Evolutionary conservation across 768 basidiomycete genomes (phyloP).

Genomic region (Saitozyma podzolica): DNA sequence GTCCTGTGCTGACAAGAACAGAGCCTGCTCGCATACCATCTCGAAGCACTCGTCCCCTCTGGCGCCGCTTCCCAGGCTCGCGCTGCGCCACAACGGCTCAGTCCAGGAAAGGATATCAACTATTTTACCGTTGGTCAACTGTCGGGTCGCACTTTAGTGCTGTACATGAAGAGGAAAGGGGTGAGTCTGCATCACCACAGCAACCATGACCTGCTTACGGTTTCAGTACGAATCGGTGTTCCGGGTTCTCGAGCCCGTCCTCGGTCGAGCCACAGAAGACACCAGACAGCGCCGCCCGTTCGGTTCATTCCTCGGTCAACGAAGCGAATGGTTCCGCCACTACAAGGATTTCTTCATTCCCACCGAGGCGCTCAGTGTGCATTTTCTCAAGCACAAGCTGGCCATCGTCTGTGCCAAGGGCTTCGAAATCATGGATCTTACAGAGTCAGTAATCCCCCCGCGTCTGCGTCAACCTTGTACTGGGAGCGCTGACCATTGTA

Average conservation of each 20-base stretch:
- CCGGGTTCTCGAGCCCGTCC: constrained; percentile 95
- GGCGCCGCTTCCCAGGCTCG: constrained; percentile 66
- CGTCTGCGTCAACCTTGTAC: neutral
- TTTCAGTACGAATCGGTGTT: constrained; percentile 81
- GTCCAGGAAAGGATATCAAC: constrained; percentile 85
- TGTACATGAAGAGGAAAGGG: constrained; percentile 95
- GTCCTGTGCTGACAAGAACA: constrained; percentile 42
- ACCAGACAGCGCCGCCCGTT: constrained; percentile 43
- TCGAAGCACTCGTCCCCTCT: constrained; percentile 92
- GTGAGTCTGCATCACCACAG: constrained; percentile 51
- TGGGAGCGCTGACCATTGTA: constrained; percentile 44
- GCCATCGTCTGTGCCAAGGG: constrained; percentile 90
- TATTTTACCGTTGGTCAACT: constrained; percentile 93
- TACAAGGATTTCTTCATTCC: constrained; percentile 95
- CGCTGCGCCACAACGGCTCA: constrained; percentile 79
- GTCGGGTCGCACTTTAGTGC: constrained; percentile 80
- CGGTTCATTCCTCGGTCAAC: constrained; percentile 59
- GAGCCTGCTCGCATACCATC: constrained; percentile 89
- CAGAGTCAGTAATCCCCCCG: constrained; percentile 64
- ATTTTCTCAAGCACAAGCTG: constrained; percentile 90
- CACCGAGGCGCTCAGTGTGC: constrained; percentile 83
- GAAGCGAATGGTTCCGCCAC: constrained; percentile 91
- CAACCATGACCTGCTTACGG: neutral
- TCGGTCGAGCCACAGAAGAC: constrained; percentile 79
- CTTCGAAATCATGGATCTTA: constrained; percentile 96